Conservation (phyloP, 1,139 yeast species). For the Saccharomyces hybrid region DNA sequence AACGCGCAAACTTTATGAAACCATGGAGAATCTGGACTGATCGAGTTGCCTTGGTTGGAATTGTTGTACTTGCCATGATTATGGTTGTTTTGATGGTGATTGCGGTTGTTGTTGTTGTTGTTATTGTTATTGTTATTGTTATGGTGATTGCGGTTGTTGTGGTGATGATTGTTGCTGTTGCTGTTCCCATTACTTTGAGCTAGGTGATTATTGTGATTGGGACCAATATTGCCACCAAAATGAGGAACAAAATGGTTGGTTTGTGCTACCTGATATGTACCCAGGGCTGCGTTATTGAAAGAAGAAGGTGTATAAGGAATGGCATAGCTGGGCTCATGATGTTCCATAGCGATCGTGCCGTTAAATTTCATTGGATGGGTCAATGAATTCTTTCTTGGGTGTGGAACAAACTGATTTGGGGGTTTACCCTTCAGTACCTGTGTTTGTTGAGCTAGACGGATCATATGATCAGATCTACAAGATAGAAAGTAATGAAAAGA, state of each 20-base stretch:
- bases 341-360: constrained; percentile 6
- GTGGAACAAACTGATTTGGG: constrained; percentile 20
- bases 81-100: too few relatives aligned
- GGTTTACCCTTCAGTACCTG: constrained; percentile 24
- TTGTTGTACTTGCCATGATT: too few relatives aligned
- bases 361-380: constrained; percentile 7
- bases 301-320: background rate
- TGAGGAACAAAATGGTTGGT: constrained; percentile 27
- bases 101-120: too few relatives aligned
- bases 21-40: too few relatives aligned
- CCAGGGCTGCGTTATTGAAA: background rate
- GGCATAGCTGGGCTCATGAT: constrained; percentile 4
- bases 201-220: background rate
- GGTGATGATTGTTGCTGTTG: constrained; percentile 32
- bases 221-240: constrained; percentile 1
- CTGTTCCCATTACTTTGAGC: background rate
- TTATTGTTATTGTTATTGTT: constrained; percentile 17
- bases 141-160: constrained; percentile 34
- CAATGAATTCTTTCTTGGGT: constrained; percentile 4
- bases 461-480: constrained; percentile 11
- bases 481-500: background rate
- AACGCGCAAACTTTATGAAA: too few relatives aligned
- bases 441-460: constrained; percentile 26
- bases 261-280: background rate
- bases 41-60: too few relatives aligned